phyloP scores from a whole-genome alignment of 139 green algal genomes.

The Chlorella sorokiniana region DNA sequence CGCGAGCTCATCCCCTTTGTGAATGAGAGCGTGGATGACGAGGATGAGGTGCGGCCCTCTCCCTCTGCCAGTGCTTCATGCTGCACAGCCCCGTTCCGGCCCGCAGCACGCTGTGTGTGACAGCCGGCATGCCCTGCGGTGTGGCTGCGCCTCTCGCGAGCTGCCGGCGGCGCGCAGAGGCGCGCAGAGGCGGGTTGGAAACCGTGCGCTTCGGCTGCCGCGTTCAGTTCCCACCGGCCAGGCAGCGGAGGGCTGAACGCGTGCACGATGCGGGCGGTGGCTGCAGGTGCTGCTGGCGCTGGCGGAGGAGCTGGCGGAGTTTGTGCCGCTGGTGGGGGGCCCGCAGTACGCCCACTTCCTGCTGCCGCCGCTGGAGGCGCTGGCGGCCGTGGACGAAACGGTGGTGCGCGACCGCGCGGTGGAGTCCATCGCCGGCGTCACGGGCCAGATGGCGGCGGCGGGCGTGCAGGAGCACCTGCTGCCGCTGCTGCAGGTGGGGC shows the following conservation, averaged over 20 bases:
- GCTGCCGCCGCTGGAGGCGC: constrained; percentile 90
- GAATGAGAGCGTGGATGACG: constrained; percentile 94
- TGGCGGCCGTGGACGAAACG: constrained; percentile 96
- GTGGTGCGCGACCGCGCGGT: constrained; percentile 97
- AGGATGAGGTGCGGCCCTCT: constrained; percentile 66
- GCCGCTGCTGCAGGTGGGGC: constrained; percentile 28
- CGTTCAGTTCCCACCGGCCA: no score
- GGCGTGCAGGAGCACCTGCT: constrained; percentile 50
- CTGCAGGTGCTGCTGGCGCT: constrained; percentile 97
- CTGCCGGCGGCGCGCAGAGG: no score
- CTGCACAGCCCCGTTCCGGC: constrained; percentile 41
- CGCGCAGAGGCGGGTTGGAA: no score
- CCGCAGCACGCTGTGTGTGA: no score
- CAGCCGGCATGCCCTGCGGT: no score
- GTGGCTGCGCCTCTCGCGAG: no score
- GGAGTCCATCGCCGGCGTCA: constrained; percentile 85
- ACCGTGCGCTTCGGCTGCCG: no score
- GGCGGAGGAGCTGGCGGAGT: constrained; percentile 95
- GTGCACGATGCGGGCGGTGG: no score
- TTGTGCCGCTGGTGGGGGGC: constrained; percentile 94
- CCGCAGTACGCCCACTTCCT: constrained; percentile 77
- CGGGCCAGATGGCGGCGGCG: constrained; percentile 68
- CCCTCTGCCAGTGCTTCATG: background rate
- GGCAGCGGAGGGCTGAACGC: no score
- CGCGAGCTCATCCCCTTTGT: constrained; percentile 98